These are phyloP conservation scores for Amauroascus verrucosus DNA, from an alignment of 2,329 filamentous ascomycete genomes.

Conservation along the genomic window DNA sequence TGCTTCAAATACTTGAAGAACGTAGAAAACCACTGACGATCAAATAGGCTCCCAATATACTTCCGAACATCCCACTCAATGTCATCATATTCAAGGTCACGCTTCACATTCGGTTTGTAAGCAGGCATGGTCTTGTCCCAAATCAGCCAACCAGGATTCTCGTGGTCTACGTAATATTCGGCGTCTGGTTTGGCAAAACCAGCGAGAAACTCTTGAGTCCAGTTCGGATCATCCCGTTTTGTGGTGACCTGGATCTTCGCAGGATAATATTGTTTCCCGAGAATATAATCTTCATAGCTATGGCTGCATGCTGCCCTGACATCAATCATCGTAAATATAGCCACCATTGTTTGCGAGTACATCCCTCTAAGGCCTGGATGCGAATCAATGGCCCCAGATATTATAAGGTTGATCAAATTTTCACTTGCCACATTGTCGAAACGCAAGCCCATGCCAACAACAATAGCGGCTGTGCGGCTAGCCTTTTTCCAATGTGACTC, in stretches of 20 bases:
- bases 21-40: constrained; percentile 72
- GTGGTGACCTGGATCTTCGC: constrained; percentile 69
- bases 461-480: constrained; percentile 77
- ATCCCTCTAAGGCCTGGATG: constrained; percentile 76
- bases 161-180: constrained; percentile 81
- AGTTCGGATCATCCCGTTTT: constrained; percentile 61
- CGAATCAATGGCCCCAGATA: constrained; percentile 73
- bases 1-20: constrained; percentile 94
- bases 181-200: constrained; percentile 67
- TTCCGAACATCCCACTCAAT: constrained; percentile 62
- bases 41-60: constrained; percentile 71
- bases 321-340: constrained; percentile 74
- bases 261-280: constrained; percentile 65
- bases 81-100: constrained; percentile 66
- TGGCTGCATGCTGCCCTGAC: constrained; percentile 77
- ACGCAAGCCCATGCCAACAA: constrained; percentile 80
- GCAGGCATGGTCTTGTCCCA: constrained; percentile 84
- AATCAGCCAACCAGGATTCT: constrained; percentile 91
- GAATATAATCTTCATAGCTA: constrained; percentile 74
- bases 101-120: constrained; percentile 58
- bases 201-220: constrained; percentile 68
- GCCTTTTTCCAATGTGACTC: constrained; percentile 95
- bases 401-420: constrained; percentile 72
- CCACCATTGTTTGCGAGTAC: constrained; percentile 70
- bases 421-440: constrained; percentile 78